phyloP scores from a whole-genome alignment of 495 filamentous ascomycete species.

The Cercophora newfieldiana region DNA sequence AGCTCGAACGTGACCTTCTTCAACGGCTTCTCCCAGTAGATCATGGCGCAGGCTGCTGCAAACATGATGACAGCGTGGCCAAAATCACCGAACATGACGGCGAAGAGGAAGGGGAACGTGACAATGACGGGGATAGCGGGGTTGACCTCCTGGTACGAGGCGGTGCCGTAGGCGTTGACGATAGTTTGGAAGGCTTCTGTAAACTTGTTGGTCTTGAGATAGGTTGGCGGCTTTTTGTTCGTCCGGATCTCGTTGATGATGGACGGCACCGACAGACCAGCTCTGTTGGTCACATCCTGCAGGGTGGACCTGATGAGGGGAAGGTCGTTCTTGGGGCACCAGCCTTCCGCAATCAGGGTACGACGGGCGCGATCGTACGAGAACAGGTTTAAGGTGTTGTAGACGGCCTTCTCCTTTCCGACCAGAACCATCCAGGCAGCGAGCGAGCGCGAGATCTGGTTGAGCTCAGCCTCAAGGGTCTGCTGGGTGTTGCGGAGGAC shows the following conservation, averaged over 20 bases:
- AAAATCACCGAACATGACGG: constrained; percentile 98
- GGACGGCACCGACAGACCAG: constrained; percentile 89
- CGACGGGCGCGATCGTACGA: constrained; percentile 95
- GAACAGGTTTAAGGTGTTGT: constrained; percentile 91
- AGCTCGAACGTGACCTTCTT: constrained; percentile 92
- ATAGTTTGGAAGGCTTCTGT: constrained; percentile 98
- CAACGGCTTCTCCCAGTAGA: constrained; percentile 88
- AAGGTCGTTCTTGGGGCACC: constrained; percentile 90
- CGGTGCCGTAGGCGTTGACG: constrained; percentile 95
- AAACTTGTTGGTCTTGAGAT: constrained; percentile 96
- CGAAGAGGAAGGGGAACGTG: constrained; percentile 97
- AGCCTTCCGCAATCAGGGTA: constrained; percentile 95
- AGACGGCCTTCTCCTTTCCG: constrained; percentile 98
- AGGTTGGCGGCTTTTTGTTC: constrained; percentile 95
- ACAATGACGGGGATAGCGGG: constrained; percentile 91
- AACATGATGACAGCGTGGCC: constrained; percentile 90
- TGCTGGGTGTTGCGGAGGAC: constrained; percentile 95
- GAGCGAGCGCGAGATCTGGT: constrained; percentile 84
- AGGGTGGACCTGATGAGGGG: constrained; percentile 92
- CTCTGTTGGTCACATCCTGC: constrained; percentile 93
- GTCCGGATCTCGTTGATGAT: constrained; percentile 97
- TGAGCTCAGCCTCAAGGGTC: constrained; percentile 89
- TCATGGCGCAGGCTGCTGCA: constrained; percentile 79
- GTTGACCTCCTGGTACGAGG: constrained; percentile 96
- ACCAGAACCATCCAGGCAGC: constrained; percentile 95